Evolutionary conservation across 345 rosid species (phyloP), one percentile per base, ranked within the genome.

Genomic region (Arabidopsis arenosa): DNA sequence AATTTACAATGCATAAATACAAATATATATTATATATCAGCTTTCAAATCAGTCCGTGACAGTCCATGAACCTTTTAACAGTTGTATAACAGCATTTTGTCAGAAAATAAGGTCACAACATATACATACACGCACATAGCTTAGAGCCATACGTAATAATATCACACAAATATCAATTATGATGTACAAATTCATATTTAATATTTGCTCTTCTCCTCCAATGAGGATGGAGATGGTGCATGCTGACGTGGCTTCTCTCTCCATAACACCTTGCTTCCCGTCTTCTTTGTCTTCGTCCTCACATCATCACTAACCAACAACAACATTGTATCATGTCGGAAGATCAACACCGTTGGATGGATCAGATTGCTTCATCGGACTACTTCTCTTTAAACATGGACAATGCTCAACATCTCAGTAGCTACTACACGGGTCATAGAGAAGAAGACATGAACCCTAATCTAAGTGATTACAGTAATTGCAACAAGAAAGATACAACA

Each of bases 81-180:
- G 73, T 78, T 78, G 77, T 66, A 66, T 72, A 78, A 66, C 77
- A 72, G 77, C 81, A 78, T 78, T 64, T 72, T 72, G 81, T 72
- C 81, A 72, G 68, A 72, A 78, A 72, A 78, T 53, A 78, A 61
- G 81, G 77, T 78, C 81, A 72, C 63, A 72, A 58, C 77, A 51
- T 78, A 30, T 72, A 72, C 57, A 66, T 41, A 72, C 56, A 72
- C 68, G 71, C 72, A 65, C 66, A 71, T 70, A 71, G 56, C 55
- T 52, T 60, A 61, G 49, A 53, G 35, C 58, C 75, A 62, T 69
- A 76, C 75, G 65, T 69, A 76, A 76, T 53, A 62, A 53, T 62
- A 63, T 32, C 64, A 54, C 47, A 63, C 36, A 53, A 63, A 36
- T 49, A 48, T 75, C 68, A 75, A 49, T 56, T 30, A 59, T 54